Conservation (phyloP, 768 basidiomycete species). For the Mycena polygramma region DNA sequence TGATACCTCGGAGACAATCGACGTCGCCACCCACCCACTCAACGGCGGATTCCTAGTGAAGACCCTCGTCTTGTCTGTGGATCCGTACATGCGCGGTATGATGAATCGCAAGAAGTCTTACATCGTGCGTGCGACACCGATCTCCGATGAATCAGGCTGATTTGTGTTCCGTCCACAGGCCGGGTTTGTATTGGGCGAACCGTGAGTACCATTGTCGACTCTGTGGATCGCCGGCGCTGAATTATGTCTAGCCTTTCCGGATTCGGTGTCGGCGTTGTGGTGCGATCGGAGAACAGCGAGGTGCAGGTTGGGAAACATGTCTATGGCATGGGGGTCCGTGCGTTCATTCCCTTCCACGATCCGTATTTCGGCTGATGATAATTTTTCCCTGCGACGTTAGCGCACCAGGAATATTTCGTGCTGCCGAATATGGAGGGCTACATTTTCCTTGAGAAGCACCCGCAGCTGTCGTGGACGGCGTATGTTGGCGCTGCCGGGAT, state of each 20-base stretch:
- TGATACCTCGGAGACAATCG: slow-evolving; percentile 61
- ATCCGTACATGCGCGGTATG: slow-evolving; percentile 52
- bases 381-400: not conserved
- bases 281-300: not conserved
- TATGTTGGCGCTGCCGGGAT: slow-evolving; percentile 68
- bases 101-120: too few relatives aligned
- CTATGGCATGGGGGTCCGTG: not conserved
- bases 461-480: slow-evolving; percentile 27
- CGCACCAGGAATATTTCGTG: slow-evolving; percentile 20
- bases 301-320: not conserved
- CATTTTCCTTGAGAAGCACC: not conserved
- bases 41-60: slow-evolving; percentile 65
- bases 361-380: too few relatives aligned
- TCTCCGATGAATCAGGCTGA: too few relatives aligned
- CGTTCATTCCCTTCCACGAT: not conserved
- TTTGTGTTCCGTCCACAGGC: too few relatives aligned
- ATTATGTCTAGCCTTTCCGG: too few relatives aligned
- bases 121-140: too few relatives aligned
- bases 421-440: not conserved
- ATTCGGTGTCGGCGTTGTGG: not conserved
- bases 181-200: too few relatives aligned
- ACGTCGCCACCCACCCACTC: slow-evolving; percentile 59
- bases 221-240: too few relatives aligned
- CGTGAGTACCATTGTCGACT: too few relatives aligned
- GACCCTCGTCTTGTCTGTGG: slow-evolving; percentile 59